Evolutionary conservation across 1,139 yeast genomes (phyloP).

Genomic region (Kurtzmaniella quercitrusa): DNA sequence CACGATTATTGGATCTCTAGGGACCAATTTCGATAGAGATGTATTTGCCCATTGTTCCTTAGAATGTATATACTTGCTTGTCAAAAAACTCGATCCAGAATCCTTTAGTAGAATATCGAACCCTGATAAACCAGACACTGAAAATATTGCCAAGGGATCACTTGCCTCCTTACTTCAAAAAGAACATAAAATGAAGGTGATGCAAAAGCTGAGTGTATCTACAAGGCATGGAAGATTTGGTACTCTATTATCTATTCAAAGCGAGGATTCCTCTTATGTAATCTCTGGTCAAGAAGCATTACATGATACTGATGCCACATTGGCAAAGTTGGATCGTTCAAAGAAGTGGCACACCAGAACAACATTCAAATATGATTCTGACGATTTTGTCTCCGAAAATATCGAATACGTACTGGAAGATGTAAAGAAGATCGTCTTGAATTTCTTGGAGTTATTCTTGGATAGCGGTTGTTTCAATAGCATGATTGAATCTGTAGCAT

Average conservation of each 20-base stretch:
- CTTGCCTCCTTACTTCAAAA: slow-evolving; percentile 52
- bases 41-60: slow-evolving; percentile 60
- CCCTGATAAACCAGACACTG: slow-evolving; percentile 29
- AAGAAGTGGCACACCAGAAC: slow-evolving; percentile 61
- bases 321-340: slow-evolving; percentile 58
- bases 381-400: slow-evolving; percentile 27
- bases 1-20: slow-evolving; percentile 64
- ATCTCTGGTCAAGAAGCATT: slow-evolving; percentile 73
- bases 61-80: slow-evolving; percentile 65
- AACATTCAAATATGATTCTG: slow-evolving; percentile 42
- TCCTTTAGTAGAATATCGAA: background rate
- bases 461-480: slow-evolving; percentile 75
- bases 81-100: slow-evolving; percentile 50
- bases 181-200: slow-evolving; percentile 53
- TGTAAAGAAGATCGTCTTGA: slow-evolving; percentile 31
- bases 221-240: slow-evolving; percentile 93
- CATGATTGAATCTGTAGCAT: slow-evolving; percentile 50
- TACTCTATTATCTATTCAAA: slow-evolving; percentile 68
- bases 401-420: slow-evolving; percentile 29
- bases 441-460: slow-evolving; percentile 51
- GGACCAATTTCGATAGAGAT: slow-evolving; percentile 56
- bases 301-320: slow-evolving; percentile 38
- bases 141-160: background rate
- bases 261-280: slow-evolving; percentile 57
- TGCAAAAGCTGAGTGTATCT: slow-evolving; percentile 49